phyloP scores from a whole-genome alignment of 805 yeast genomes.

The Pichia eremophila region DNA sequence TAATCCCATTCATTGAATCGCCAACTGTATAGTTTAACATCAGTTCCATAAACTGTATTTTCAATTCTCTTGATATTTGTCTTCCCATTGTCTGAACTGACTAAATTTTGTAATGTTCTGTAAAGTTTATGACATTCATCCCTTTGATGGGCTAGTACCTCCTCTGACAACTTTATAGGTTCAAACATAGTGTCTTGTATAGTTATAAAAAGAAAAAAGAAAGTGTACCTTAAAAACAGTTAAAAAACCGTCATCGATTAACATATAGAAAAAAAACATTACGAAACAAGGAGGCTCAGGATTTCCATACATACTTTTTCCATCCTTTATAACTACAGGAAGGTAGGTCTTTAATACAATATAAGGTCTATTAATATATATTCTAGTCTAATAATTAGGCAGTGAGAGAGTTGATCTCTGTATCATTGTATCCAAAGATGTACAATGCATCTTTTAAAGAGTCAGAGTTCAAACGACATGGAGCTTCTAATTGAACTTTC shows the following conservation, averaged over 20 bases:
- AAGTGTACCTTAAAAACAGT: too few species aligned
- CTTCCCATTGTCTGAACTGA: slow-evolving; percentile 14
- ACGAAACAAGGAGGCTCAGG: too few species aligned
- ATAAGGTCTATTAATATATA: too few species aligned
- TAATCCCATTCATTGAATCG: slow-evolving; percentile 89
- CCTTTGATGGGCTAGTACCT: neutral
- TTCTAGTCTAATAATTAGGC: too few species aligned
- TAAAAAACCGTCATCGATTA: neutral
- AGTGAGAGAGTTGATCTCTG: slow-evolving; percentile 30
- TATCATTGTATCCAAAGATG: slow-evolving; percentile 64
- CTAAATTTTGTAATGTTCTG: slow-evolving; percentile 6
- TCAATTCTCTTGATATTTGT: slow-evolving; percentile 17
- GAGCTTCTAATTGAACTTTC: slow-evolving; percentile 75
- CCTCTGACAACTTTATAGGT: neutral
- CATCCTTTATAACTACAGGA: too few species aligned
- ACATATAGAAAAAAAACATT: too few species aligned
- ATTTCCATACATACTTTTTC: too few species aligned
- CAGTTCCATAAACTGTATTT: slow-evolving; percentile 16
- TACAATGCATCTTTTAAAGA: slow-evolving; percentile 68
- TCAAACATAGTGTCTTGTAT: neutral
- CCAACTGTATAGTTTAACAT: slow-evolving; percentile 41
- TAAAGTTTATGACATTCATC: neutral
- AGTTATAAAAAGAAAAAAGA: neutral
- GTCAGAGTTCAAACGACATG: slow-evolving; percentile 68
- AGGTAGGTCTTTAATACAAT: too few species aligned